Percentiles rank a stretch among this genome's conserved stretches.
Evolutionary conservation across 768 basidiomycete species (phyloP).

Genomic region (Cyclocybe cylindracea): DNA sequence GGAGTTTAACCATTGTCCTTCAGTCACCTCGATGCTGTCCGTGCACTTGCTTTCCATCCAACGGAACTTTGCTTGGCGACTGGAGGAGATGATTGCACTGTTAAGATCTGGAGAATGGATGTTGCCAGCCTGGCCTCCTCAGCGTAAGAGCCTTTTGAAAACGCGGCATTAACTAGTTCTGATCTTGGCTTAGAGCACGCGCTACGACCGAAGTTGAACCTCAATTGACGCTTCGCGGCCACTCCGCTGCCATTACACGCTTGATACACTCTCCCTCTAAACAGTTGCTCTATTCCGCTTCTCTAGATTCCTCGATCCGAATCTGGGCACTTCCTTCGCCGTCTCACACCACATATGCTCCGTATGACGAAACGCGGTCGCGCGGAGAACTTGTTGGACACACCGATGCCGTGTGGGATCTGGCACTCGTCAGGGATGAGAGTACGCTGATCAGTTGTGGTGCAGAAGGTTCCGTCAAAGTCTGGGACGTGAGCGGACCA

Average conservation of each 20-base stretch:
- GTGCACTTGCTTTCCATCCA: conserved; percentile 88
- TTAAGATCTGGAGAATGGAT: conserved; percentile 96
- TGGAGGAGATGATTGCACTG: conserved; percentile 92
- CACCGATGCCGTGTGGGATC: conserved; percentile 96
- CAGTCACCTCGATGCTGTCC: conserved; percentile 93
- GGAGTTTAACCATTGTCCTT: conserved; percentile 13
- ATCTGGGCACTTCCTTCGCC: conserved; percentile 82
- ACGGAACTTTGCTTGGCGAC: conserved; percentile 85
- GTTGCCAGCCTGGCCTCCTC: conserved; percentile 71
- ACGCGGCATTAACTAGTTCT: conserved; percentile 10
- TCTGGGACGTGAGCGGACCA: conserved; percentile 85
- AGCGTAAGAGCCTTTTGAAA: conserved; percentile 54
- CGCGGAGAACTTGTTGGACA: conserved; percentile 87
- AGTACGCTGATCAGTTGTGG: conserved; percentile 86
- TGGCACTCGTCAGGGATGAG: conserved; percentile 83
- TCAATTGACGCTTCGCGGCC: conserved; percentile 89
- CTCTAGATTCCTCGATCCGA: conserved; percentile 90
- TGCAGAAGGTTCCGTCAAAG: conserved; percentile 89
- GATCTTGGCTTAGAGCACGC: conserved; percentile 48
- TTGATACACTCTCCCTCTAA: conserved; percentile 78
- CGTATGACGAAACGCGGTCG: conserved; percentile 79
- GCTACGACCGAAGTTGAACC: conserved; percentile 89
- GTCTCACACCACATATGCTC: conserved; percentile 86
- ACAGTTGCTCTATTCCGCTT: conserved; percentile 85
- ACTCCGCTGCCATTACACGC: conserved; percentile 88